Evolutionary conservation across 2,329 filamentous ascomycete genomes (phyloP), one percentile per base, ranked within the genome.

Genomic region (Hortaea werneckii): DNA sequence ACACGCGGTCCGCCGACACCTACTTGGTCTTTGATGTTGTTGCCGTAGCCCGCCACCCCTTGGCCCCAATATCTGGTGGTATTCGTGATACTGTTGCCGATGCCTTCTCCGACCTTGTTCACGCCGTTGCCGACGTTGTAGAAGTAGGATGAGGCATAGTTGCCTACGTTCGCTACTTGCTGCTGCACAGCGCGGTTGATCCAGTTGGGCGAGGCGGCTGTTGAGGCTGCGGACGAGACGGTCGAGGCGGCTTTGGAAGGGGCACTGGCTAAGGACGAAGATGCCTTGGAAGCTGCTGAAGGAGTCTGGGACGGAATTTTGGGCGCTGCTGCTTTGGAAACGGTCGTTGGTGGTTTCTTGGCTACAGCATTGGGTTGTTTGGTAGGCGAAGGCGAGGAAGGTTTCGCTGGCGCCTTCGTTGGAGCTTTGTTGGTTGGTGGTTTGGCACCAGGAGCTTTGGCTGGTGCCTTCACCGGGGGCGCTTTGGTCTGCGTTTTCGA

Each of bases 21-120:
- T 1, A 71, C 67, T 5, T 61, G 56, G 52, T 74, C 71, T 51
- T 74, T 74, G 57, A 74, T 67, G 29, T 65, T 64, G 55, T 74
- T 74, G 27, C 71, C 71, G 48, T 74, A 73, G 37, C 68, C 68
- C 37, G 70, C 66, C 3, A 74, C 67, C 40, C 66, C 62, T 54
- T 73, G 69, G 44, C 69, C 71, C 71, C 69, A 73, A 40, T 58
- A 57, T 37, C 69, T 65, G 2, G 69, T 67, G 3, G 67, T 65
- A 47, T 68, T 65, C 40, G 71, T 57, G 37, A 74, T 66, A 35
- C 69, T 70, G 49, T 20, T 26, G 26, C 69, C 69, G 34, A 71
- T 60, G 5, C 69, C 69, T 46, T 63, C 63, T 6, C 71, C 71
- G 13, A 69, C 67, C 27, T 66, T 69, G 41, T 70, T 71, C 40